A percentile compares a stretch with the other conserved stretches of the same genome.
Conservation (phyloP, 495 filamentous ascomycete genomes). For the Penicillium salamii region DNA sequence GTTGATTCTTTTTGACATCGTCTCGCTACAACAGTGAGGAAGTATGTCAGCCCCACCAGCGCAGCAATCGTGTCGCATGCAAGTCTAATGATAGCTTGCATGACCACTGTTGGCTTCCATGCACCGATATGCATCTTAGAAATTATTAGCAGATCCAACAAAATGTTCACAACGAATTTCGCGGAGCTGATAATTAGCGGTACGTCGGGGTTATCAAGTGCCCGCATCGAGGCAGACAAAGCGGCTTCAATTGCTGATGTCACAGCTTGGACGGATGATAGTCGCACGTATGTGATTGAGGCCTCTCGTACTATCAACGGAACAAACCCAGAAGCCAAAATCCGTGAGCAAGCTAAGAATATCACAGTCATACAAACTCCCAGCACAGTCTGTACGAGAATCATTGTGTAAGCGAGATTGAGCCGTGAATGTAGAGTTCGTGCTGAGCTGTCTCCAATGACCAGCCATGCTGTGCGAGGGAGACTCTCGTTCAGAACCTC, state of each 20-base stretch:
- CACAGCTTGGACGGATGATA: conserved; percentile 59
- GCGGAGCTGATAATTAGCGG: conserved; percentile 64
- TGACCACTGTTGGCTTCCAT: conserved; percentile 51
- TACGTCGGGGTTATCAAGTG: conserved; percentile 70
- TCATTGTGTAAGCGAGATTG: conserved; percentile 60
- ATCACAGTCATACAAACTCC: conserved; percentile 60
- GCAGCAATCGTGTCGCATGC: conserved; percentile 59
- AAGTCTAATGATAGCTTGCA: conserved; percentile 62
- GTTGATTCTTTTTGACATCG: conserved; percentile 5
- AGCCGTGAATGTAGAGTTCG: conserved; percentile 52
- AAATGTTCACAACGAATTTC: conserved; percentile 65
- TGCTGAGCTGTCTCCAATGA: conserved; percentile 64
- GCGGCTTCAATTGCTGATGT: conserved; percentile 63
- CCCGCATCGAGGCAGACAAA: conserved; percentile 58
- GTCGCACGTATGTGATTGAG: conserved; percentile 63
- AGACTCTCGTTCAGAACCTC: conserved; percentile 75
- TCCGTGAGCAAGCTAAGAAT: conserved; percentile 53
- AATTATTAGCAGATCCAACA: conserved; percentile 67
- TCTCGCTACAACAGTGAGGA: conserved; percentile 42
- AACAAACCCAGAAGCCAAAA: conserved; percentile 61
- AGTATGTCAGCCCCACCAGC: conserved; percentile 57
- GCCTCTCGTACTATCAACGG: conserved; percentile 53
- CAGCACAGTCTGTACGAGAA: conserved; percentile 55
- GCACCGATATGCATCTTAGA: conserved; percentile 36
- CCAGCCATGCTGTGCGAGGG: conserved; percentile 63